These are phyloP conservation scores for Suzukiozyma palmioleophila DNA, from an alignment of 1,139 yeast genomes.

Conservation along the genomic window DNA sequence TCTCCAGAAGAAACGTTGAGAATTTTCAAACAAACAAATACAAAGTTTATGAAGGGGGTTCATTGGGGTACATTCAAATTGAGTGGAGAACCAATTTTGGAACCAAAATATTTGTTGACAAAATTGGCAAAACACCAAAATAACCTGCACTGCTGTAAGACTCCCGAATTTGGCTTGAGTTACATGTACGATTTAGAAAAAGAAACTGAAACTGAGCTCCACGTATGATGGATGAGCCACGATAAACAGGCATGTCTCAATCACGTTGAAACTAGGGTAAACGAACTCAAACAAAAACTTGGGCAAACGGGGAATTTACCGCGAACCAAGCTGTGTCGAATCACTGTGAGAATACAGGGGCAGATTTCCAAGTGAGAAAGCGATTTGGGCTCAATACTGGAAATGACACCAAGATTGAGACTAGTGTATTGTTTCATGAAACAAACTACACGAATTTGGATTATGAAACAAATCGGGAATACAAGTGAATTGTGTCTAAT, in stretches of 20 bases:
- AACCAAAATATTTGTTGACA: slow-evolving; percentile 54
- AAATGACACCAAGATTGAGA: too few species aligned
- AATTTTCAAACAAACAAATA: slow-evolving; percentile 60
- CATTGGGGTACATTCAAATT: slow-evolving; percentile 96
- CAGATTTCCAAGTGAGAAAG: too few species aligned
- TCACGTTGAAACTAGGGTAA: not conserved
- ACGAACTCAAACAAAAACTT: not conserved
- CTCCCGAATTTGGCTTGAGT: slow-evolving; percentile 42
- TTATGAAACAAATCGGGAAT: too few species aligned
- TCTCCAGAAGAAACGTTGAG: slow-evolving; percentile 73
- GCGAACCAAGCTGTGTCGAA: too few species aligned
- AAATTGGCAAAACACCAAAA: slow-evolving; percentile 18
- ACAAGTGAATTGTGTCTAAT: too few species aligned
- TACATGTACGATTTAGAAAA: slow-evolving; percentile 29
- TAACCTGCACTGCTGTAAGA: slow-evolving; percentile 20
- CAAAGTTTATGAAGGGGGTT: slow-evolving; percentile 71
- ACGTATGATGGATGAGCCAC: slow-evolving; percentile 4
- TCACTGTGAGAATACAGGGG: too few species aligned
- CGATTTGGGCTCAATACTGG: too few species aligned
- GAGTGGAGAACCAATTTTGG: slow-evolving; percentile 82
- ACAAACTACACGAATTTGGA: too few species aligned
- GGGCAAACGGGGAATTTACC: too few species aligned
- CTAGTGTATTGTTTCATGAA: too few species aligned
- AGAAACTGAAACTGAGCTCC: slow-evolving; percentile 11
- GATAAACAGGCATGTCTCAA: not conserved